A percentile compares a stretch with the other conserved stretches of the same genome.
phyloP scores from a whole-genome alignment of 2,329 filamentous ascomycete genomes.

The Talaromyces sp. region DNA sequence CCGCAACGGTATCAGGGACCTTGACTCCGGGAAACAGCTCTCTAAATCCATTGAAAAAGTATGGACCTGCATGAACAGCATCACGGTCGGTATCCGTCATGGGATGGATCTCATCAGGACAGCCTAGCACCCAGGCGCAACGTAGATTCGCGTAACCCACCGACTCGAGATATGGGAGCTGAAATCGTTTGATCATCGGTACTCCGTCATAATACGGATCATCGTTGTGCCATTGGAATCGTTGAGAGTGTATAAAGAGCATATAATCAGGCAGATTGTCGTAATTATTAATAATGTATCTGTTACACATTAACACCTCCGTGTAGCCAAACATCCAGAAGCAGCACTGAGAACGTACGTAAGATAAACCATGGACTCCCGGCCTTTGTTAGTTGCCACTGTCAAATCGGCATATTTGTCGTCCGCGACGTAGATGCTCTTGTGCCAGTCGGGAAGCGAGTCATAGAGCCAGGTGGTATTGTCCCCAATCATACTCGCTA shows the following conservation, averaged over 20 bases:
- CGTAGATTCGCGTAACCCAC: constrained; percentile 53
- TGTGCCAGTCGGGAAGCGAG: constrained; percentile 44
- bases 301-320: constrained; percentile 16
- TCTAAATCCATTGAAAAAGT: constrained; percentile 47
- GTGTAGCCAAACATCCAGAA: neutral
- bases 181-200: constrained; percentile 46
- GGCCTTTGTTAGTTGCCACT: constrained; percentile 43
- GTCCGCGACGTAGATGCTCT: constrained; percentile 53
- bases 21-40: constrained; percentile 42
- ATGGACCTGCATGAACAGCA: constrained; percentile 45
- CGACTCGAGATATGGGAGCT: constrained; percentile 44
- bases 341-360: constrained; percentile 27
- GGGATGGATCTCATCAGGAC: constrained; percentile 48
- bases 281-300: constrained; percentile 42
- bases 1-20: constrained; percentile 44
- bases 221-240: constrained; percentile 48
- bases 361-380: constrained; percentile 42
- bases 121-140: constrained; percentile 50
- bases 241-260: constrained; percentile 37
- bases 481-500: constrained; percentile 37
- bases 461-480: constrained; percentile 38
- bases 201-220: constrained; percentile 50
- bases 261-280: constrained; percentile 37
- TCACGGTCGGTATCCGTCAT: constrained; percentile 38
- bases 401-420: constrained; percentile 45